These are phyloP conservation scores for Aspergillus sp. DNA, from an alignment of 2,329 filamentous ascomycete species.

Conservation along the genomic window DNA sequence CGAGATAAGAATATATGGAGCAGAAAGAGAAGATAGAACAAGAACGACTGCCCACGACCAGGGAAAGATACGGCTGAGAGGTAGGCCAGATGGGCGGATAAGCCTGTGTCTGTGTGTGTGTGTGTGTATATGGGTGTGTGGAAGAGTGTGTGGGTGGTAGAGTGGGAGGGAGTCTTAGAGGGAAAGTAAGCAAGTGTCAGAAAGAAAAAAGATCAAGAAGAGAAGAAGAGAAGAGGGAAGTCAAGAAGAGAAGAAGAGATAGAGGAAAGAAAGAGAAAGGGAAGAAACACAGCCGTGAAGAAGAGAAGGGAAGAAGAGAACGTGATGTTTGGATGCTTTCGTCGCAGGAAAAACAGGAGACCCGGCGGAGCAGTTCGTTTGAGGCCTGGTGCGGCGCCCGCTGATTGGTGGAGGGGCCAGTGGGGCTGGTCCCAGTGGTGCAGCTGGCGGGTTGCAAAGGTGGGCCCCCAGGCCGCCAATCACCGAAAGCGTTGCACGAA, in stretches of 20 bases:
- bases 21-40: slow-evolving; percentile 9
- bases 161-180: too few species aligned
- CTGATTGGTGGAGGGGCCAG: neutral
- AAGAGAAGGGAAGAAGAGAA: slow-evolving; percentile 4
- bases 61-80: slow-evolving; percentile 1
- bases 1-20: neutral
- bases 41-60: slow-evolving; percentile 19
- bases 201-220: slow-evolving; percentile 7
- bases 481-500: too few species aligned
- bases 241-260: slow-evolving; percentile 8
- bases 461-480: neutral
- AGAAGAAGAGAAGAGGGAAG: slow-evolving; percentile 8
- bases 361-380: neutral
- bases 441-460: neutral
- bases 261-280: slow-evolving; percentile 8
- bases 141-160: slow-evolving; percentile 2
- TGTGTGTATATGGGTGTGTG: neutral
- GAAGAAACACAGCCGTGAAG: slow-evolving; percentile 6
- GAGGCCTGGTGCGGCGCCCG: neutral
- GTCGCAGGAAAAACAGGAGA: slow-evolving; percentile 4
- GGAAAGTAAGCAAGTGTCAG: slow-evolving; percentile 5
- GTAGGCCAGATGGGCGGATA: slow-evolving; percentile 1
- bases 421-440: neutral
- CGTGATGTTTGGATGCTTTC: neutral
- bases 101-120: too few species aligned